Evolutionary conservation across 352 stramenopile species (phyloP), one percentile per base, ranked within the genome.

Genomic region (Phytophthora colocasiae): DNA sequence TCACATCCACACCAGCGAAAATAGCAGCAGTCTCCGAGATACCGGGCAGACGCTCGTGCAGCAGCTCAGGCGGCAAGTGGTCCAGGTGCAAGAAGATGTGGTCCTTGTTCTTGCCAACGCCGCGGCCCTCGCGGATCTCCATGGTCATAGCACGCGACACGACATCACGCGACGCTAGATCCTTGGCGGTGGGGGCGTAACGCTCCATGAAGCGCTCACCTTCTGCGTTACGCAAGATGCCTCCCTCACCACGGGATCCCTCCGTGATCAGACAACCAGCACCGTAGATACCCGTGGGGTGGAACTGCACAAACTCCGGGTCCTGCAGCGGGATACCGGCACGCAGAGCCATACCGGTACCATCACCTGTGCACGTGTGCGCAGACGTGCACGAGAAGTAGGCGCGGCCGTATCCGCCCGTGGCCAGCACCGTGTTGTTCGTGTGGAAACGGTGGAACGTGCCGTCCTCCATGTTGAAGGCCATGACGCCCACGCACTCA

Each of bases 241-340:
- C 97, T 53, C 97, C 97, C 73, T 99, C 97, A 65, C 97, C 97
- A 75, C 97, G 87, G 59, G 88, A 98, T 70, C 95, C 84, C 82
- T 99, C 97, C 7, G 97, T 99, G 73, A 99, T 99, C 45, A 99
- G 83, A 83, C 97, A 99, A 22, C 96, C 96, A 11, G 96, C 97
- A 49, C 97, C 97, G 74, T 99, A 99, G 69, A 99, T 99, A 66
- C 97, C 97, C 12, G 97, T 99, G 22, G 96, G 97, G 82, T 99
- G 96, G 77, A 99, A 99, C 70, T 99, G 97, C 10, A 99, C 92
- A 75, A 99, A 99, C 74, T 99, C 97, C 3, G 95, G 95, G 77
- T 99, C 97, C 77, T 98, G 79, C 48, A 98, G 87, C 10, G 96
- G 87, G 48, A 98, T 78, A 36, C 91, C 93, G n/a, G 93, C 91